Base-by-base conservation (phyloP, 192 early-diverging fungal genomes). In the Dissophora ornata region DNA sequence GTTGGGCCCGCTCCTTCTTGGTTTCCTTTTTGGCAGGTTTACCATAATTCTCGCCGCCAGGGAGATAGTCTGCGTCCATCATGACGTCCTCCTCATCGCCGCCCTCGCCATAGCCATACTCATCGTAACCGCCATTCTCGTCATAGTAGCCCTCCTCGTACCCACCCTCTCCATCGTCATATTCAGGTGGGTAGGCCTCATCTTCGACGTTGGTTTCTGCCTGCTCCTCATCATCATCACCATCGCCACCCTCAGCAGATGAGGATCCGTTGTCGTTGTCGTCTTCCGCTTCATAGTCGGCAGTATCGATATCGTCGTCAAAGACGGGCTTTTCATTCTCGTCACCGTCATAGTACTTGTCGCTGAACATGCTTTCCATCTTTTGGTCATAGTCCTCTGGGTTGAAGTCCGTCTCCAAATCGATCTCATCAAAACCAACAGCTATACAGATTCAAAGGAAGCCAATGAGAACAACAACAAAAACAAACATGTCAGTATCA, bases 401-500 rank as follows among this genome's bases (percentile, higher is more conserved):
- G 74, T 97, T 94, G 84, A 97, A 98, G 21, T 99, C 96, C n/a
- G 86, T 90, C 44, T 96, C 93, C 36, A 98, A 75, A 82, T 95
- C 93, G 25, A 95, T 67, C 18, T 91, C 83, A 28, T 95, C 90
- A 44, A 97, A 84, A 32, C 89, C 92, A 57, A 89, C 84, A 3
- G 60, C 80, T 86, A 57, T 29, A 48, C 8, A 22, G 46, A 62
- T 21, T 56, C 41, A 36, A 15, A 33, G 42, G 26, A 26, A 32
- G 32, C 49, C 24, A 36, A 22, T 38, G n/a, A 21, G 15, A 11
- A 45, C 24, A 25, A 57, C 21, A 61, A 53, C 24, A 25, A 41
- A 18, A 1, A 40, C n/a, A n/a, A n/a, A n/a, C n/a, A n/a, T n/a
- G n/a, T n/a, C n/a, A n/a, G n/a, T n/a, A n/a, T n/a, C n/a, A n/a